phyloP scores from a whole-genome alignment of 805 yeast species.

The Saturnispora zaruensis region DNA sequence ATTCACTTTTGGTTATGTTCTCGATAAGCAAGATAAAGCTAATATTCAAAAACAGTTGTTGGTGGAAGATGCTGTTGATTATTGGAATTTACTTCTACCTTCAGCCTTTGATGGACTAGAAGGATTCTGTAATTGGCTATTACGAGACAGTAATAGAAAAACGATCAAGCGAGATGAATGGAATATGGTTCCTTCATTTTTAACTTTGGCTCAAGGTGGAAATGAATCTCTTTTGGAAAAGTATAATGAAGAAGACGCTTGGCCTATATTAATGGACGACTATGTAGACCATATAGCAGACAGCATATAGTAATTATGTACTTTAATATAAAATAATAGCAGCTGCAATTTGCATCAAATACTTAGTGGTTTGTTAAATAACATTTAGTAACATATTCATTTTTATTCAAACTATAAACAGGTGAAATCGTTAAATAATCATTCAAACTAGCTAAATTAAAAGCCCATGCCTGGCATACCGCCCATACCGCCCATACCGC shows the following conservation, averaged over 20 bases:
- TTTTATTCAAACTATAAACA: slow-evolving; percentile 7
- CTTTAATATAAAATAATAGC: background rate
- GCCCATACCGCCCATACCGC: slow-evolving; percentile 47
- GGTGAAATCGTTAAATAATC: background rate
- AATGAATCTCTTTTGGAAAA: slow-evolving; percentile 34
- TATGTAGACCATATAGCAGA: slow-evolving; percentile 45
- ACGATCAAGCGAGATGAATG: slow-evolving; percentile 68
- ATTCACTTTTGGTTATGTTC: slow-evolving; percentile 59
- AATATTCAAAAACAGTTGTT: slow-evolving; percentile 30
- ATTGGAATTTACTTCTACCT: slow-evolving; percentile 65
- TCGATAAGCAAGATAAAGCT: slow-evolving; percentile 48
- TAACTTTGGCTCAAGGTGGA: slow-evolving; percentile 6
- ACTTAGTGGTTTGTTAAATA: no score
- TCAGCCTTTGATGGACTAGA: slow-evolving; percentile 26
- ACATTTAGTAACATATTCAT: background rate
- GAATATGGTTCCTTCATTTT: slow-evolving; percentile 46
- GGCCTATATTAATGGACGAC: slow-evolving; percentile 88
- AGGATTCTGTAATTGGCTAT: slow-evolving; percentile 46
- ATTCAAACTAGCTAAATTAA: slow-evolving; percentile 4
- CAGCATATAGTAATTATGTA: slow-evolving; percentile 1
- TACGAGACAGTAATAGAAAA: slow-evolving; percentile 31
- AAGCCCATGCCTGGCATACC: slow-evolving; percentile 43
- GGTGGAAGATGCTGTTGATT: slow-evolving; percentile 55
- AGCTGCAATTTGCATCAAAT: no score
- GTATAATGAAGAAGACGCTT: slow-evolving; percentile 77